Base-by-base conservation (phyloP, 2,329 filamentous ascomycete genomes). In the Anthostomella pinea region DNA sequence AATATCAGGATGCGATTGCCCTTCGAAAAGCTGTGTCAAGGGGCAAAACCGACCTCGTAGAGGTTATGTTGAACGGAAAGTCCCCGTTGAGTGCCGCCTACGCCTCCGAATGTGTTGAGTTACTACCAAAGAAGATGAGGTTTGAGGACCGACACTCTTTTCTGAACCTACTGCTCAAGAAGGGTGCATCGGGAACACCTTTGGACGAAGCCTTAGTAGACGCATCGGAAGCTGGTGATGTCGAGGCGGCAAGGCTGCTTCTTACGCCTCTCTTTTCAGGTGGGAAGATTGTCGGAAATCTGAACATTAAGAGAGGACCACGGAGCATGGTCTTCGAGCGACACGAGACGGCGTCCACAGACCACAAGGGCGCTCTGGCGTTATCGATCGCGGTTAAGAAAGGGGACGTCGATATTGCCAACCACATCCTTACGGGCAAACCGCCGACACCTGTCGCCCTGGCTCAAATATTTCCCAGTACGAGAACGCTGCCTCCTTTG, bases 161-260 rank as follows among this genome's bases (percentile, higher is more conserved):
- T 0, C 57, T 80, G 1, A 60, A 55, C 17, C 51, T 71, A 0
- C 57, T 80, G 2, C 54, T 80, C 11, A 64, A 60, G 9, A 72
- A 71, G 44, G 76, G 76, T 0, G 76, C 76, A 1, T 60, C 55
- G 4, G 76, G 75, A 0, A 35, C 48, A 0, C 53, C 64, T 0
- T 50, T 80, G 11, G 59, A 73, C 35, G 69, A 79, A 18, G 69
- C 68, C 16, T 56, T 80, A 17, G 60, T 79, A 8, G 65, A 72
- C 25, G 71, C 71, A 1, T 68, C 66, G 4, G 65, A 73, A 38
- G 62, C 64, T 4, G 67, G 67, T 0, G 75, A 80, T 46, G 38
- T 63, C 2, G 59, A 66, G 19, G 71, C 72, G 1, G 65, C 66
- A 5, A 65, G 67, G 22, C 54, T 79, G 9, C 66, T 80, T 1